Conservation (phyloP, 1,284 basidiomycete genomes). For the Sanghuangporus baumii region DNA sequence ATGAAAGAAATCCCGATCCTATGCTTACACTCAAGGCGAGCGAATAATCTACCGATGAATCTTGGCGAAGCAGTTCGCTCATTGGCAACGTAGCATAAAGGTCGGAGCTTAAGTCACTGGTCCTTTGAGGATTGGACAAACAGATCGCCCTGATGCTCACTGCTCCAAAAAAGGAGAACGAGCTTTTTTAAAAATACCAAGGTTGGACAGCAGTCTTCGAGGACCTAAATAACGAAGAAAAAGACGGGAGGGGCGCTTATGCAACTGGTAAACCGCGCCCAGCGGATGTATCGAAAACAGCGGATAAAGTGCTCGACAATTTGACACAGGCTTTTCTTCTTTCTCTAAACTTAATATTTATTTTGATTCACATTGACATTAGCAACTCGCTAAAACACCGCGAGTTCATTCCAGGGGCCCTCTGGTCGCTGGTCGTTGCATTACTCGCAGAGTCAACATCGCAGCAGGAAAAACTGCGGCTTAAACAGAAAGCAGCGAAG, state of each 20-base stretch:
- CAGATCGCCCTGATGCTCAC: conserved; percentile 1
- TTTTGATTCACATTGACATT: background rate
- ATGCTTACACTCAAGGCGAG: background rate
- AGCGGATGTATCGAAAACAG: background rate
- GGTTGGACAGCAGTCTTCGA: background rate
- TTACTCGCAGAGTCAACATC: background rate
- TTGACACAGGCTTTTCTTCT: background rate
- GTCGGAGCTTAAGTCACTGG: background rate
- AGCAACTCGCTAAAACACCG: background rate
- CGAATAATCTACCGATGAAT: background rate
- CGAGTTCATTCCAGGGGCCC: background rate
- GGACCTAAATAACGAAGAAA: background rate
- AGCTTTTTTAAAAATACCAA: background rate
- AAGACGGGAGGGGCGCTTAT: background rate
- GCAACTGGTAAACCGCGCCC: background rate
- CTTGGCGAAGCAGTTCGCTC: background rate
- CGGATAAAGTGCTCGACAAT: background rate
- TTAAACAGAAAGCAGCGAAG: background rate
- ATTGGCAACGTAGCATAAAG: background rate
- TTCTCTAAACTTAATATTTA: background rate
- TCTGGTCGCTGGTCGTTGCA: background rate
- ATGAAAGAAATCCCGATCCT: background rate
- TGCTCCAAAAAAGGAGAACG: background rate
- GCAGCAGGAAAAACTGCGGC: background rate
- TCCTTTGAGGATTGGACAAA: background rate